Evolutionary conservation across 768 basidiomycete species (phyloP), one percentile per base, ranked within the genome.

Genomic region (Kwoniella botswanensis): DNA sequence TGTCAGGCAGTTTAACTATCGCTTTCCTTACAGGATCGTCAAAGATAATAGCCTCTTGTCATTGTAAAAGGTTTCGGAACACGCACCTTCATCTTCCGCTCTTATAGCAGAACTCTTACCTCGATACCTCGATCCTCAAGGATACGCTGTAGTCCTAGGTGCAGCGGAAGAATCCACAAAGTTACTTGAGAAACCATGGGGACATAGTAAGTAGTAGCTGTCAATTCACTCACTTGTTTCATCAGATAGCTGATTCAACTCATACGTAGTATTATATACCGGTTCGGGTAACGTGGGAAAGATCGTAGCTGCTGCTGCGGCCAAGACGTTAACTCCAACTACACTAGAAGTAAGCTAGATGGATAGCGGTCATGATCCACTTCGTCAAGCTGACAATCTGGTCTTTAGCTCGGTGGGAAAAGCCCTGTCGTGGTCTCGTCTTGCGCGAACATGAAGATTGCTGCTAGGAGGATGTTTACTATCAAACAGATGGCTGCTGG

Each of bases 271-370:
- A 67, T 59, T 83, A 29, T 84, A 80, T 65, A 83, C 83, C 4
- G 84, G 84, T 3, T 82, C 83, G 0, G 76, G 71, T 2, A 67
- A 67, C 10, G 76, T 84, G 7, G 84, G 84, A 1, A 75, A 71
- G 59, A 73, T 80, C 24, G 81, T 84, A 21, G 84, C 80, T 9
- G 59, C 64, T 11, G 81, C 82, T 1, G 80, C 81, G 2, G 84
- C 82, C 17, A 82, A 83, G 71, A 83, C 81, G 7, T 71, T 84
- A 2, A 80, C 80, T 0, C 81, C 84, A 4, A 77, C 78, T 4
- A 82, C 82, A 0, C 75, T 84, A 4, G 84, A 84, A 67, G 82
- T 83, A 17, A 70, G 79, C 24, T 50, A 12, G 4, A 2, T 35
- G 35, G 15, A 17, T 46, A 42, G 17, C 10, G 29, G n/a, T 3